These are phyloP conservation scores for Colletotrichum falcatum DNA, from an alignment of 2,329 filamentous ascomycete genomes.

Conservation along the genomic window DNA sequence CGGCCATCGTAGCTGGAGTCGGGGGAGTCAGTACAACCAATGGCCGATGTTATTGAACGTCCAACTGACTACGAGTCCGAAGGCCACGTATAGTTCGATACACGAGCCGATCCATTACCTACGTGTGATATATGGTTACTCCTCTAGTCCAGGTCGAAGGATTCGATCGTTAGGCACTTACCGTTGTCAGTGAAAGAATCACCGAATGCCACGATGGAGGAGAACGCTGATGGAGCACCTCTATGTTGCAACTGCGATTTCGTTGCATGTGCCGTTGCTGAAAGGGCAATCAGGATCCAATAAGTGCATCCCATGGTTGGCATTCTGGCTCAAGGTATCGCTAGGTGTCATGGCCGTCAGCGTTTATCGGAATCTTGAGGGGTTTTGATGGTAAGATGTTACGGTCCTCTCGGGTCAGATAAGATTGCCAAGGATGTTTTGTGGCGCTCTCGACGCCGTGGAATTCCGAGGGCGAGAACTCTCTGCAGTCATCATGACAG, in stretches of 20 bases:
- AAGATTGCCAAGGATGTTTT: neutral
- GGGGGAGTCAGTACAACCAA: neutral
- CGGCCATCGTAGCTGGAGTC: slow-evolving; percentile 23
- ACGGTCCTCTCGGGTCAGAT: neutral
- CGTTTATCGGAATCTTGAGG: neutral
- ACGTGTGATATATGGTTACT: neutral
- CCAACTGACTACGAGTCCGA: slow-evolving; percentile 27
- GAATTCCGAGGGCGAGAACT: neutral
- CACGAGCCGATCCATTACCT: slow-evolving; percentile 30
- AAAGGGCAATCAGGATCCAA: neutral
- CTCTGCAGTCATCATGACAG: neutral
- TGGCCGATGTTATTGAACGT: accelerated
- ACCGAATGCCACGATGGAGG: slow-evolving; percentile 31
- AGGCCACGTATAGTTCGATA: slow-evolving; percentile 34
- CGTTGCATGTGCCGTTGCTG: neutral
- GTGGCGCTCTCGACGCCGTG: neutral
- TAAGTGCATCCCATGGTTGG: neutral
- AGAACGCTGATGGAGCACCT: neutral
- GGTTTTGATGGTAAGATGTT: neutral
- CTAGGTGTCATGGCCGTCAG: neutral
- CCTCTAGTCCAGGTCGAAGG: neutral
- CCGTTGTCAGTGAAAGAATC: slow-evolving; percentile 37
- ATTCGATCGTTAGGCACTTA: neutral
- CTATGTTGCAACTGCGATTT: neutral
- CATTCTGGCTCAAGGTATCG: neutral